Evolutionary conservation across 345 rosid genomes (phyloP).

Genomic region (Angophora floribunda): DNA sequence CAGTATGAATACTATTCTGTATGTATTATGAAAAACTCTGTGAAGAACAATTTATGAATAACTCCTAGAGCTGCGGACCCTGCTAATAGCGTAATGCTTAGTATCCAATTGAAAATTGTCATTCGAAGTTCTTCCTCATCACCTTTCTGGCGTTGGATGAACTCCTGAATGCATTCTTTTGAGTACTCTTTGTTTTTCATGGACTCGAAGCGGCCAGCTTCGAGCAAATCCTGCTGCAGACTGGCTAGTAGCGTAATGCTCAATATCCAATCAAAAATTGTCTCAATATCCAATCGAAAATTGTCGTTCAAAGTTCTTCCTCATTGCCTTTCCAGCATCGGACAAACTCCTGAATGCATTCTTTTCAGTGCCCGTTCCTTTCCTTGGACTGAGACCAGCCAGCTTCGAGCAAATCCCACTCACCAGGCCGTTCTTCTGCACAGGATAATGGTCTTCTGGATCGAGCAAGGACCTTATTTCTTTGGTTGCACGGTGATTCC

Average conservation of each 20-base stretch:
- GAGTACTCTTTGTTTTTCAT: neutral
- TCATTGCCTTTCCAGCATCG: neutral
- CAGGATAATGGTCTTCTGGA: neutral
- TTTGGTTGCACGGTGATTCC: neutral
- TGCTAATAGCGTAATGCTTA: neutral
- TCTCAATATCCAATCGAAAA: conserved; percentile 16
- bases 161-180: conserved; percentile 1
- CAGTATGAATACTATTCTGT: neutral
- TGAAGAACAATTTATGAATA: neutral
- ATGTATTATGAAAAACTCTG: neutral
- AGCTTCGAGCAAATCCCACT: conserved; percentile 24
- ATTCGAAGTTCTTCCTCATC: conserved; percentile 5
- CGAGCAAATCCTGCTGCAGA: conserved; percentile 10
- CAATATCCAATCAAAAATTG: conserved; percentile 21
- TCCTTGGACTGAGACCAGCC: neutral
- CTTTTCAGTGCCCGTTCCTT: neutral
- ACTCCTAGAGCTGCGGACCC: neutral
- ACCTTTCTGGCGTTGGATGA: conserved; percentile 7
- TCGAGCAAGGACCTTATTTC: neutral
- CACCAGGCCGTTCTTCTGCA: neutral
- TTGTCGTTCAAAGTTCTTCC: conserved; percentile 18
- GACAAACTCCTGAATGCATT: conserved; percentile 8
- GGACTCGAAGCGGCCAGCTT: conserved; percentile 11
- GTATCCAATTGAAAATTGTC: conserved; percentile 19
- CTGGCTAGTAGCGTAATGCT: neutral